Evolutionary conservation across 2,329 filamentous ascomycete genomes (phyloP), one percentile per base, ranked within the genome.

Genomic region (Neoscytalidium dimidiatum): DNA sequence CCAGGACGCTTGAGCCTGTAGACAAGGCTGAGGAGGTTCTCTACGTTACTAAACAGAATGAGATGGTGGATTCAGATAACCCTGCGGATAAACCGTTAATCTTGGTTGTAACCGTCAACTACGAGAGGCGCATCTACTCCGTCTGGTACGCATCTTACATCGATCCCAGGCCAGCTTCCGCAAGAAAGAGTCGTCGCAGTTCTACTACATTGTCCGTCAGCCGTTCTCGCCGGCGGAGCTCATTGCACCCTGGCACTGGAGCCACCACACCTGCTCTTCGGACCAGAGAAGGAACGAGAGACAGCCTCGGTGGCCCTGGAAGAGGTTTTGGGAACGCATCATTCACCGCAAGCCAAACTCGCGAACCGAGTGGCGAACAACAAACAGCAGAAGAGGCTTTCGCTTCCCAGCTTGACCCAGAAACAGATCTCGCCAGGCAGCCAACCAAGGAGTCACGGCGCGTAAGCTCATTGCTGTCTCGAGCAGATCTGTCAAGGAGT

Each of bases 401-500:
- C 71, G 80, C 79, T 11, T 82, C 80, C 6, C 81, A 82, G 58
- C 76, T 84, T 63, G 82, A 84, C 66, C 82, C 81, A 19, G 81
- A 82, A 58, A 83, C 77, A 58, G 77, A 79, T 44, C 72, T 75
- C 64, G 80, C 84, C 33, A 82, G 84, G 29, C 82, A 84, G 52
- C 83, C 84, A 19, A 78, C 78, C n/a, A 85, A 84, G 68, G 84
- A 86, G 48, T 87, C 86, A n/a, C 88, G 95, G 48, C 87, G 95
- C 58, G 90, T 98, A 28, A 99, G 95, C 80, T 98, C 94, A 17
- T 86, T 97, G 79, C 83, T 97, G 62, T 94, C 94, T 17, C 86
- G 94, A 71, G 91, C 92, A 33, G 94, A 97, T 74, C 81, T 97
- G 21, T 94, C 92, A 0, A 90, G 92, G 9, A 95, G 90, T 17